phyloP scores from a whole-genome alignment of 2,329 filamentous ascomycete species.

The Venturia carpophila region DNA sequence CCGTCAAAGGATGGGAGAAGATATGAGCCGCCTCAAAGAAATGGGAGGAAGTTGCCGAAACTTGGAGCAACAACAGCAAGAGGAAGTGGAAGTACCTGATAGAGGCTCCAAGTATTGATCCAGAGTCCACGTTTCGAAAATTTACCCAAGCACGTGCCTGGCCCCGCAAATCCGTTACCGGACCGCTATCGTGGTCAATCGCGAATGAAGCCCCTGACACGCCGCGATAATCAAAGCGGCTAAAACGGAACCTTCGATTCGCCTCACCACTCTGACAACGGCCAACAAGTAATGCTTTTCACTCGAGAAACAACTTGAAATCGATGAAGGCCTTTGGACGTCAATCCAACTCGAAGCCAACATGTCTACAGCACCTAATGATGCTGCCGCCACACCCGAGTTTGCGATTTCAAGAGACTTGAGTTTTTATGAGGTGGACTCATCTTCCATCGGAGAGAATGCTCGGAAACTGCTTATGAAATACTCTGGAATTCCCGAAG shows the following conservation, averaged over 20 bases:
- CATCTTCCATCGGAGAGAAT: not conserved
- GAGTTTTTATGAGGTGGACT: slow-evolving; percentile 14
- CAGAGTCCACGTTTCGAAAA: too few relatives aligned
- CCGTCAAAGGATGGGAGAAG: slow-evolving; percentile 9
- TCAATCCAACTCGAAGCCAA: not conserved
- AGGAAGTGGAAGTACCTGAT: too few relatives aligned
- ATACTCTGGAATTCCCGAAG: slow-evolving; percentile 12
- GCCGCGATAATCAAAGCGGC: not conserved
- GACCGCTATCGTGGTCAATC: not conserved
- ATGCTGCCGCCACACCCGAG: not conserved
- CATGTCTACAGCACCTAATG: not conserved
- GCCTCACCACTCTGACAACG: too few relatives aligned
- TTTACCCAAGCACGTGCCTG: not conserved
- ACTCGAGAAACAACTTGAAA: too few relatives aligned
- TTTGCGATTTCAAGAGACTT: slow-evolving; percentile 6
- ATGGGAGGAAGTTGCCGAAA: not conserved
- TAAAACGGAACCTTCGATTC: not conserved
- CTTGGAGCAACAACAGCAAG: not conserved
- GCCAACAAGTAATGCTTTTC: too few relatives aligned
- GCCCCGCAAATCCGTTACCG: not conserved
- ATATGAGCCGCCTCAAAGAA: not conserved
- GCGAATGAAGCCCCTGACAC: not conserved
- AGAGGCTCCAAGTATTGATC: too few relatives aligned
- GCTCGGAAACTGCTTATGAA: slow-evolving; percentile 4
- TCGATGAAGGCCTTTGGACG: not conserved